Conservation (phyloP, 2,329 filamentous ascomycete species). For the Teratosphaeria epicoccoides region DNA sequence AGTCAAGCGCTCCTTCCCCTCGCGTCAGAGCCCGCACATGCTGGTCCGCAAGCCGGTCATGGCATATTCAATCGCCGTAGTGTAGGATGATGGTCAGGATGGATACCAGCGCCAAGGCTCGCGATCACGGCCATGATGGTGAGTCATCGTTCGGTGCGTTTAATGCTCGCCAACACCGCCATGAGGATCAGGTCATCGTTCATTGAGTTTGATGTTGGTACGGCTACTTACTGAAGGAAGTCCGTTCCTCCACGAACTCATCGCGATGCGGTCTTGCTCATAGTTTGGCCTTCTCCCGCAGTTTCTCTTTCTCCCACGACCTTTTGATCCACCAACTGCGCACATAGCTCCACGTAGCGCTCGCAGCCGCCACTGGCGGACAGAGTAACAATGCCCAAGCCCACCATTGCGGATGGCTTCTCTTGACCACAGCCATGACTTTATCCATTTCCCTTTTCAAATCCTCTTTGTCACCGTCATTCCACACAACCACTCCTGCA, state of each 20-base stretch:
- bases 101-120: no score
- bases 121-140: no score
- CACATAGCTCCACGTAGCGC: conserved; percentile 62
- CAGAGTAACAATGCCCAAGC: conserved; percentile 55
- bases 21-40: not conserved
- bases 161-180: no score
- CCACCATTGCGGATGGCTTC: conserved; percentile 70
- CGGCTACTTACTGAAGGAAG: not conserved
- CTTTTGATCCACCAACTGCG: conserved; percentile 60
- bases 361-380: conserved; percentile 62
- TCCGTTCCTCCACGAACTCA: no score
- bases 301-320: conserved; percentile 54
- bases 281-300: conserved; percentile 49
- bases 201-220: not conserved
- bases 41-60: not conserved
- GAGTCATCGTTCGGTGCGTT: no score
- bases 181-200: no score
- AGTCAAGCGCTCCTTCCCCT: not conserved
- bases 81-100: no score
- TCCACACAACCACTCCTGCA: conserved; percentile 76
- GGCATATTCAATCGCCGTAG: no score
- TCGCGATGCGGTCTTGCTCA: conserved; percentile 25
- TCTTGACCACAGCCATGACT: conserved; percentile 54
- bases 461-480: conserved; percentile 65
- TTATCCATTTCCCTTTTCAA: conserved; percentile 55